Evolutionary conservation across 1,284 basidiomycete genomes (phyloP).

Genomic region (Pseudozyma sp.): DNA sequence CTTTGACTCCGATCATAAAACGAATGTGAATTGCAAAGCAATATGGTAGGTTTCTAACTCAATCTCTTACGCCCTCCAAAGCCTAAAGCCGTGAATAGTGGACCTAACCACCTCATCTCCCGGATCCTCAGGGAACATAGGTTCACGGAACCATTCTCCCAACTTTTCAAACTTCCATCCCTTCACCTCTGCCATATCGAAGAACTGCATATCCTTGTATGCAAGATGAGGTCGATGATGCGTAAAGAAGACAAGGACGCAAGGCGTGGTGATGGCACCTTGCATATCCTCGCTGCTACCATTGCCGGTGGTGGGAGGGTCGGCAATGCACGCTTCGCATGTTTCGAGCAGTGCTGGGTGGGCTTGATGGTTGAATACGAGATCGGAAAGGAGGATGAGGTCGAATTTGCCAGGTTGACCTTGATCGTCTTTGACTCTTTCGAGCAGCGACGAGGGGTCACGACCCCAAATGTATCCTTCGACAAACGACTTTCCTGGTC

Average conservation of each 20-base stretch:
- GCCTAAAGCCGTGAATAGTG: conserved; percentile 56
- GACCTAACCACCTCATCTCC: conserved; percentile 56
- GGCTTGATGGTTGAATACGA: conserved; percentile 81
- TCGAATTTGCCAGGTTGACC: conserved; percentile 74
- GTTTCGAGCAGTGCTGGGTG: conserved; percentile 85
- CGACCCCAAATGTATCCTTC: conserved; percentile 89
- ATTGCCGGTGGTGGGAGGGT: conserved; percentile 11
- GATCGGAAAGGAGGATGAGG: conserved; percentile 87
- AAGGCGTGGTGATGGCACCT: conserved; percentile 67
- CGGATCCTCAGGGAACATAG: conserved; percentile 62
- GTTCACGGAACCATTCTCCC: conserved; percentile 75
- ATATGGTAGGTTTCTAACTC: too few species aligned
- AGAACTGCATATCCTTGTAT: conserved; percentile 86
- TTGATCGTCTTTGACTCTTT: conserved; percentile 65
- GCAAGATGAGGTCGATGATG: conserved; percentile 88
- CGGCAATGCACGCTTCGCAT: conserved; percentile 74
- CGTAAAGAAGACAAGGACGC: conserved; percentile 87
- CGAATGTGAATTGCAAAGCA: background rate
- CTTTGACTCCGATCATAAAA: background rate
- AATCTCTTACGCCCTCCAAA: conserved; percentile 27
- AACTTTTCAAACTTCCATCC: conserved; percentile 85
- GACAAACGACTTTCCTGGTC: conserved; percentile 58
- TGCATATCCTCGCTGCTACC: conserved; percentile 14
- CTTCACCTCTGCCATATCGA: conserved; percentile 75
- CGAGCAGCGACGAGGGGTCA: conserved; percentile 74